Percentiles rank a stretch among this genome's conserved stretches.
phyloP scores from a whole-genome alignment of 352 stramenopile genomes.

The Phytophthora lateralis region DNA sequence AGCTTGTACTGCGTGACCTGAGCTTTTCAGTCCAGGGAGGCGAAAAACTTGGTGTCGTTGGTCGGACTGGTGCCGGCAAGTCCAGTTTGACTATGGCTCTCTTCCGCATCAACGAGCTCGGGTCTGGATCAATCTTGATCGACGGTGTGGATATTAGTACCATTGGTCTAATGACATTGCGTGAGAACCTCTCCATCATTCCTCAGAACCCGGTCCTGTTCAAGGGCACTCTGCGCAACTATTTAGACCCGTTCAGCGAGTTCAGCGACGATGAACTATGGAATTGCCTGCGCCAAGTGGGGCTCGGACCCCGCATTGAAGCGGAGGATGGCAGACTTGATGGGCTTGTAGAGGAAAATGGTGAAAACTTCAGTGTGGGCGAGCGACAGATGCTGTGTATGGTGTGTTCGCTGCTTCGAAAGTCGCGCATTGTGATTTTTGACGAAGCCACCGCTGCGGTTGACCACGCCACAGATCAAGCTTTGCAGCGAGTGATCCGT shows the following conservation, averaged over 20 bases:
- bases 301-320: constrained; percentile 58
- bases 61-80: constrained; percentile 89
- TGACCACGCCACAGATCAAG: constrained; percentile 81
- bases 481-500: constrained; percentile 75
- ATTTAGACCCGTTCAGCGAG: constrained; percentile 91
- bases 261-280: constrained; percentile 80
- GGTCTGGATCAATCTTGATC: constrained; percentile 81
- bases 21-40: constrained; percentile 33
- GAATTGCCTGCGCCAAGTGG: constrained; percentile 45
- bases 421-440: constrained; percentile 80
- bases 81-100: constrained; percentile 85
- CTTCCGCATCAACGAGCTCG: constrained; percentile 90
- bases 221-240: constrained; percentile 88
- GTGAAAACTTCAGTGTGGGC: constrained; percentile 93
- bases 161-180: constrained; percentile 81
- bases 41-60: constrained; percentile 90
- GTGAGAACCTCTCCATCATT: constrained; percentile 91
- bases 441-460: constrained; percentile 80
- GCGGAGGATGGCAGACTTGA: constrained; percentile 61
- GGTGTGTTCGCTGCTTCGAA: constrained; percentile 87
- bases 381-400: constrained; percentile 95
- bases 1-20: constrained; percentile 48
- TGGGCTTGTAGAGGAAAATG: constrained; percentile 88
- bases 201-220: constrained; percentile 95
- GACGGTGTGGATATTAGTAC: constrained; percentile 85